Evolutionary conservation across 1,284 basidiomycete species (phyloP).

Genomic region (Boletus smithii): DNA sequence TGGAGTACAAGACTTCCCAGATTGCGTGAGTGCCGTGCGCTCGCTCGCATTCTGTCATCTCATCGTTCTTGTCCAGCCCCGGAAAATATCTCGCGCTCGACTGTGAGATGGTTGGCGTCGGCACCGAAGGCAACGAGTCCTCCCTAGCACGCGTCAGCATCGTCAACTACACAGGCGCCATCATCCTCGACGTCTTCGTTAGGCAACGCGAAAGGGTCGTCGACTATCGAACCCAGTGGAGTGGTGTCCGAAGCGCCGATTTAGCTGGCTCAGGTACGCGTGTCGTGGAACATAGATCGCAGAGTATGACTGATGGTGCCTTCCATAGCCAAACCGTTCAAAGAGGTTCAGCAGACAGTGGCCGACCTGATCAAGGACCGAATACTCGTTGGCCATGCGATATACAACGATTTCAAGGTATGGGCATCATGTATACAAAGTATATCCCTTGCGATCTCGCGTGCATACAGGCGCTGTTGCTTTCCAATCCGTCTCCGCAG

Average conservation of each 20-base stretch:
- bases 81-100: conserved; percentile 85
- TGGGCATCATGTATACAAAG: conserved; percentile 12
- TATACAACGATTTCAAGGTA: conserved; percentile 89
- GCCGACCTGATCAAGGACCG: conserved; percentile 76
- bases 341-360: conserved; percentile 78
- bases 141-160: conserved; percentile 88
- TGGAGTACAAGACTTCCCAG: conserved; percentile 42
- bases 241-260: conserved; percentile 79
- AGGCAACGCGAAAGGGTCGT: conserved; percentile 85
- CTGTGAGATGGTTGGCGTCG: conserved; percentile 98
- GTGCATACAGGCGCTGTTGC: conserved; percentile 68
- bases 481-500: conserved; percentile 82
- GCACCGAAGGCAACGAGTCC: conserved; percentile 74
- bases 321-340: conserved; percentile 70
- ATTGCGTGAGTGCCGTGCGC: conserved; percentile 39
- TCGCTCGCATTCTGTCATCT: neutral
- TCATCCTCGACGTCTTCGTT: conserved; percentile 86
- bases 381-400: conserved; percentile 90
- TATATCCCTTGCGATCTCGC: neutral
- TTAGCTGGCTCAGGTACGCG: conserved; percentile 57
- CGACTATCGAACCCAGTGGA: conserved; percentile 92
- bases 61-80: conserved; percentile 42
- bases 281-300: too few species aligned
- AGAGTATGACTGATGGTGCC: neutral
- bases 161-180: conserved; percentile 86